These are phyloP conservation scores for Alopecurus myosuroides DNA, from an alignment of 176 grass and related monocot species.

Conservation along the genomic window DNA sequence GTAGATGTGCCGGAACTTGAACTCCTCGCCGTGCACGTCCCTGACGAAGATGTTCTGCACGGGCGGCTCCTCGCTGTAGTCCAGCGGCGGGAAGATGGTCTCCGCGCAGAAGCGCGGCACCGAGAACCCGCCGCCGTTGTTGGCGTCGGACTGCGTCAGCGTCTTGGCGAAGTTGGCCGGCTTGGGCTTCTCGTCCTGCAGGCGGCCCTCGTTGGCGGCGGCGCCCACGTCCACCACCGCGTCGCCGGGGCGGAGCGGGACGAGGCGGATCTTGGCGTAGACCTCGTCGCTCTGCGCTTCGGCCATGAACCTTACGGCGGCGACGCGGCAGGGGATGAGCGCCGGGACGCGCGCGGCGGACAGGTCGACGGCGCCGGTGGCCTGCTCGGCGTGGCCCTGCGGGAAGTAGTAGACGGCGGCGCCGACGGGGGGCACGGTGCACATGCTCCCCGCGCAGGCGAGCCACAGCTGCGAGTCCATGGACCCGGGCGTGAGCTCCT, in stretches of 20 bases:
- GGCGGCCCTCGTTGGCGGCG: not conserved
- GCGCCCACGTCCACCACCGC: constrained; percentile 28
- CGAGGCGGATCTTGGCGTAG: constrained; percentile 64
- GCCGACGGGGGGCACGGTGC: constrained; percentile 74
- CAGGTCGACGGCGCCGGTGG: constrained; percentile 37
- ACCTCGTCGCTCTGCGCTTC: constrained; percentile 71
- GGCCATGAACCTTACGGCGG: constrained; percentile 63
- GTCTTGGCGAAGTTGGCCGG: constrained; percentile 77
- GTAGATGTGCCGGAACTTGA: constrained; percentile 95
- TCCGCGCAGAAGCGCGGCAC: constrained; percentile 84
- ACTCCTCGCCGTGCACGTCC: constrained; percentile 77
- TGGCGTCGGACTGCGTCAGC: constrained; percentile 91
- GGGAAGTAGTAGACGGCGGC: constrained; percentile 92
- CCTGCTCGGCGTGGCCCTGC: constrained; percentile 97
- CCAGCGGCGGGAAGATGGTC: constrained; percentile 80
- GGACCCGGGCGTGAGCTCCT: not conserved
- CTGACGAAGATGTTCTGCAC: constrained; percentile 56
- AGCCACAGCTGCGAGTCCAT: constrained; percentile 87
- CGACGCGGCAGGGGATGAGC: constrained; percentile 52
- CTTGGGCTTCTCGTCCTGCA: not conserved
- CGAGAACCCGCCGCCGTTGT: constrained; percentile 89
- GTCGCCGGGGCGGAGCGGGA: constrained; percentile 36
- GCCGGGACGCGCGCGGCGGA: constrained; percentile 33
- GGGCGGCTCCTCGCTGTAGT: constrained; percentile 61
- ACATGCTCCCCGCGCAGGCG: constrained; percentile 85